Base-by-base conservation (phyloP, 495 filamentous ascomycete species). In the Lasiosphaeria miniovina region DNA sequence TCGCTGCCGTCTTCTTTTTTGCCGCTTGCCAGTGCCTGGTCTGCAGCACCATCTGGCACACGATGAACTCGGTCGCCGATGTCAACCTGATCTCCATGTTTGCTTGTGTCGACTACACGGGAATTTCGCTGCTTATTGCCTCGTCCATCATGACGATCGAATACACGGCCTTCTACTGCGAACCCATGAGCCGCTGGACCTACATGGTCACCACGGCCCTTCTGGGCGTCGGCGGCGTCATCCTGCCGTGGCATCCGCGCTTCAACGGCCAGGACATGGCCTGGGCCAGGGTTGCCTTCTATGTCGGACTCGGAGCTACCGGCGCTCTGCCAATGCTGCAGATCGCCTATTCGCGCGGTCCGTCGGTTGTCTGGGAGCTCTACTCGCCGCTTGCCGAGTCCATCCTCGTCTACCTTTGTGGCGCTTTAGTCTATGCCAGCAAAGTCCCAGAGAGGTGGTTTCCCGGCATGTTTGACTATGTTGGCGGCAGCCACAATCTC, bases 111-210 rank as follows among this genome's bases (percentile, higher is more conserved):
- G 94, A 99, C 70, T 99, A 99, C 74, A 97, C 93, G 0, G 95
- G 95, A 34, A 99, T 99, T 63, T 97, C 93, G 3, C 80, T 99
- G 55, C 85, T 99, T 31, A 93, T 99, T 49, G 95, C 94, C 8
- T 90, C 94, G 31, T 96, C 91, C 46, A 98, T 99, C 75, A 93
- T 98, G 85, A 96, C 94, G 4, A 96, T 90, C 55, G 94, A 99
- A 71, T 98, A 97, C 75, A 96, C 95, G 4, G 94, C 93, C 40
- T 98, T 99, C 75, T 98, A 99, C 73, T 96, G 93, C 74, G 95
- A 99, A 62, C 93, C 94, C 6, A 69, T 88, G 38, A 90, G 88
- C 58, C 90, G 91, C 36, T 95, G 88, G 84, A 77, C 85, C 34
- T 98, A 97, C 76, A 93, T 99, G 71, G 74, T 82, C 45, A 79